A percentile compares a stretch with the other conserved stretches of the same genome.
phyloP scores from a whole-genome alignment of 148 eudicot genomes.

The Heliosperma pusillum region DNA sequence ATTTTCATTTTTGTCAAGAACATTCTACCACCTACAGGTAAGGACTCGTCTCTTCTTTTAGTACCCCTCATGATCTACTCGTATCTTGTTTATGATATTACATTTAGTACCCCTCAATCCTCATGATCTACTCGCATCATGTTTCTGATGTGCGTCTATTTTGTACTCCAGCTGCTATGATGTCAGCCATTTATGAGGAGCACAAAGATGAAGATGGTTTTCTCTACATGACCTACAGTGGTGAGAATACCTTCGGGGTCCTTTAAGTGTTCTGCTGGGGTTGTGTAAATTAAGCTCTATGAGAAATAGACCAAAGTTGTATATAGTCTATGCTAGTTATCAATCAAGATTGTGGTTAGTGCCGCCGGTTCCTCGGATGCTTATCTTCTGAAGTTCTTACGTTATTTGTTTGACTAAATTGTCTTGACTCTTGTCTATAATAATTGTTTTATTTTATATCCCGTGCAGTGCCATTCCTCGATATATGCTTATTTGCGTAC shows the following conservation, averaged over 20 bases:
- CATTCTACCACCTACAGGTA: constrained; percentile 85
- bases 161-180: constrained; percentile 62
- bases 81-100: too few species aligned
- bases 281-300: constrained; percentile 40
- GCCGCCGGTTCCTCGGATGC: constrained; percentile 14
- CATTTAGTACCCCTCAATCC: background rate
- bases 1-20: constrained; percentile 87
- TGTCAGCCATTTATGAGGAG: constrained; percentile 94
- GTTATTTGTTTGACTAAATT: constrained; percentile 11
- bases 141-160: background rate
- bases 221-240: constrained; percentile 97
- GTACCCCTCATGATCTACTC: too few species aligned
- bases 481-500: too few species aligned
- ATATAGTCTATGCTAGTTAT: constrained; percentile 24
- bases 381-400: constrained; percentile 11
- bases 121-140: background rate
- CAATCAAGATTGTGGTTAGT: constrained; percentile 12
- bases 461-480: background rate
- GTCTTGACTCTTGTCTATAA: background rate
- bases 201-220: constrained; percentile 97
- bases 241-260: constrained; percentile 84
- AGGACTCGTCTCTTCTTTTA: too few species aligned
- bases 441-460: background rate
- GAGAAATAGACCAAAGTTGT: constrained; percentile 23
- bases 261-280: constrained; percentile 27